Evolutionary conservation across 345 rosid species (phyloP), one percentile per base, ranked within the genome.

Genomic region (Rhizophora mangle): DNA sequence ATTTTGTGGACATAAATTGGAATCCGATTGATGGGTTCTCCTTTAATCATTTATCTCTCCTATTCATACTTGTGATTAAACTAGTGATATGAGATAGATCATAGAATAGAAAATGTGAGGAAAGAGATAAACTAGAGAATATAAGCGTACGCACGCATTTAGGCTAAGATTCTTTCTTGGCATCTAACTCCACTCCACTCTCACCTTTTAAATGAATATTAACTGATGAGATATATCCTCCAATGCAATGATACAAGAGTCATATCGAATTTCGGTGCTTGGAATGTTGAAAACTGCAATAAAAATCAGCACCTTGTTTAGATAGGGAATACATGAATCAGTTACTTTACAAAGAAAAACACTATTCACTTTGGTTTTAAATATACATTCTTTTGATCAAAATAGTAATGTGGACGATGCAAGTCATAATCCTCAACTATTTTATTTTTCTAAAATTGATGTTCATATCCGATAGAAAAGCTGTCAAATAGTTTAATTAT

Each of bases 261-360:
- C 78, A 74, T 74, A 80, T 83, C 79, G 70, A 83, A 81, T 83
- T 68, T 80, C 71, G 75, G 81, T 54, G 87, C 77, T 69, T 43
- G 81, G 87, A 85, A 85, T 85, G 71, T 83, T 77, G 86, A 85
- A 78, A 80, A 67, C 61, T 65, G 74, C 72, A 79, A 72, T 67
- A 9, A 36, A 63, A 56, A 73, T 43, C 53, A 63, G 31, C 61
- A 5, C 24, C 20, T 27, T 36, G 58, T 32, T 34, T 20, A 47
- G 60, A 68, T 46, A 27, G 84, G 76, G 76, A 63, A 79, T 55
- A 27, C 10, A 67, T 65, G 82, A 79, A 79, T 77, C 78, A 1
- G 63, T 30, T 58, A 70, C 87, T 78, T 79, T 67, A 36, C 62
- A 70, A 69, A 65, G 69, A 75, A 82, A 79, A 67, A 58, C 36